Conservation (phyloP, 805 yeast species). For the Nakazawaea wickerhamii region DNA sequence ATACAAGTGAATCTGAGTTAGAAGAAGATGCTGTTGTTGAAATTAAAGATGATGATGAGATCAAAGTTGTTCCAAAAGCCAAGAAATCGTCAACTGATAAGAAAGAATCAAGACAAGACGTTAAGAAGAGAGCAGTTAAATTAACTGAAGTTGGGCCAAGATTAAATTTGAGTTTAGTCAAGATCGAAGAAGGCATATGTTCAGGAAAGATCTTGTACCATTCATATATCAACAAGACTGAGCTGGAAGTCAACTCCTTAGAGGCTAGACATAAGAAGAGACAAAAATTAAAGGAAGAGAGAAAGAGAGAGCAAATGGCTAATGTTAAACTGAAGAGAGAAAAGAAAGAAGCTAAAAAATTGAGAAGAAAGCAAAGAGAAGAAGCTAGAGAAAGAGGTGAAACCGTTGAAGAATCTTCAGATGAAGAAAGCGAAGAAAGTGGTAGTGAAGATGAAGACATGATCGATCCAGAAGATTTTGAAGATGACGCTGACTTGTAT, state of each 20-base stretch:
- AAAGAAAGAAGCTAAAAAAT: slow-evolving; percentile 16
- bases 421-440: slow-evolving; percentile 16
- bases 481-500: slow-evolving; percentile 44
- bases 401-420: slow-evolving; percentile 29
- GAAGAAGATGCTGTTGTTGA: slow-evolving; percentile 87
- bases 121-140: slow-evolving; percentile 78
- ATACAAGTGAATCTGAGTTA: slow-evolving; percentile 88
- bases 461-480: slow-evolving; percentile 41
- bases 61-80: slow-evolving; percentile 20
- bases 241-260: slow-evolving; percentile 24
- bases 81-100: slow-evolving; percentile 16
- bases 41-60: slow-evolving; percentile 28
- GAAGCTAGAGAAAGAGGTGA: slow-evolving; percentile 23
- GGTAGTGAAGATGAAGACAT: slow-evolving; percentile 29
- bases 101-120: slow-evolving; percentile 16
- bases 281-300: slow-evolving; percentile 20
- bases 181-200: slow-evolving; percentile 91
- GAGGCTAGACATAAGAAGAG: slow-evolving; percentile 21
- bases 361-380: slow-evolving; percentile 20
- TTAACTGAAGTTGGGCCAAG: slow-evolving; percentile 93
- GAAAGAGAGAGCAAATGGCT: slow-evolving; percentile 14
- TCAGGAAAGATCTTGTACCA: slow-evolving; percentile 87
- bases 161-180: slow-evolving; percentile 64
- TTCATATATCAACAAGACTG: slow-evolving; percentile 57
- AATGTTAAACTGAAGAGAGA: slow-evolving; percentile 18